Conservation (phyloP, 1,284 basidiomycete species). For the Afroboletus lepidellus region DNA sequence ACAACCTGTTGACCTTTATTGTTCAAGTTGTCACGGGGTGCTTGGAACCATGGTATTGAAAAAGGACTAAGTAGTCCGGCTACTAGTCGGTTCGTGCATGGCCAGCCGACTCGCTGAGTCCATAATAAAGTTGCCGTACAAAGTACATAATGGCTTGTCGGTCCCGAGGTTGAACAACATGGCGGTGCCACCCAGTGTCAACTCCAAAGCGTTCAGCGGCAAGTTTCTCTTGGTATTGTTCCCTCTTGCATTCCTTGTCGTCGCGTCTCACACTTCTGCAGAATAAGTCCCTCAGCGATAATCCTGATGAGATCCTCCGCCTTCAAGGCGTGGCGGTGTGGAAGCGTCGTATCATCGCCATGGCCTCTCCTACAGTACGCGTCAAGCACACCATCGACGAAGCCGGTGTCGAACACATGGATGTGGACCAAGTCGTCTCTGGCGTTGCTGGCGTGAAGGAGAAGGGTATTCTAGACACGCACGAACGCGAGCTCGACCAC, state of each 20-base stretch:
- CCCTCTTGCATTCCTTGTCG: neutral
- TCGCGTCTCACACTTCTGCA: neutral
- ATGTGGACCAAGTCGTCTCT: neutral
- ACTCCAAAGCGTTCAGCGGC: neutral
- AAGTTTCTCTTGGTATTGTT: neutral
- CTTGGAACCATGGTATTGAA: too few relatives aligned
- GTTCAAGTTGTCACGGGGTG: too few relatives aligned
- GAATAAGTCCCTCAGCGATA: neutral
- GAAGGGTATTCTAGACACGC: neutral
- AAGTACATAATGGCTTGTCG: too few relatives aligned
- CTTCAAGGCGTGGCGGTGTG: neutral
- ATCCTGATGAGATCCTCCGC: slow-evolving; percentile 11
- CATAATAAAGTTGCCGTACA: too few relatives aligned
- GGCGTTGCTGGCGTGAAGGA: neutral
- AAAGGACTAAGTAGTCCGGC: too few relatives aligned
- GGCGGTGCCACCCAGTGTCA: neutral
- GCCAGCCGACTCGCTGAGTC: too few relatives aligned
- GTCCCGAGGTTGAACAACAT: too few relatives aligned
- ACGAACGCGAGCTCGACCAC: neutral
- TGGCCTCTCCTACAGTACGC: neutral
- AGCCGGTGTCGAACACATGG: neutral
- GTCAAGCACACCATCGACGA: neutral
- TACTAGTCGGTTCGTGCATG: too few relatives aligned
- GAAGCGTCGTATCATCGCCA: neutral
- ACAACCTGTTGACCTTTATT: too few relatives aligned